Evolutionary conservation across 345 rosid species (phyloP).

Genomic region (Lumnitzera racemosa): DNA sequence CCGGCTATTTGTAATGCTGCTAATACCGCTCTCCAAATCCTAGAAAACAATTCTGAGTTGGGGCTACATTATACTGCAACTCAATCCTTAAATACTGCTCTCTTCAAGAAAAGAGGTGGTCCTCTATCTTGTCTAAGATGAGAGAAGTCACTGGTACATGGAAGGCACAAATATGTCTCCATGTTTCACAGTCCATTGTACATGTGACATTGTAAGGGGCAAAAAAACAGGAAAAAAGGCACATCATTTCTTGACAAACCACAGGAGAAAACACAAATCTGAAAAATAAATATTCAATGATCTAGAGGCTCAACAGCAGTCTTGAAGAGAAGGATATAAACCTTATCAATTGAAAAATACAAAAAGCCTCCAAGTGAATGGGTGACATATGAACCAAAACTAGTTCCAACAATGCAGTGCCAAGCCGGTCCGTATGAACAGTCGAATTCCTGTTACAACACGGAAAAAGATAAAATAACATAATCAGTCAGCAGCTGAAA

Average conservation of each 20-base stretch:
- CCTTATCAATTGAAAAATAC: constrained; percentile 86
- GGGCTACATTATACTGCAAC: no score
- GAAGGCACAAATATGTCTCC: no score
- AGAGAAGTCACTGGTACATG: no score
- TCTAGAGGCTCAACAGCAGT: constrained; percentile 89
- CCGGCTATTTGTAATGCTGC: no score
- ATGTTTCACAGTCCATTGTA: constrained; percentile 3
- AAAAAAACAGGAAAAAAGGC: neutral
- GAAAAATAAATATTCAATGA: constrained; percentile 20
- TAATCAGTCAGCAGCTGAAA: neutral
- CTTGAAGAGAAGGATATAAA: constrained; percentile 87
- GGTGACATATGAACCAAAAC: constrained; percentile 92
- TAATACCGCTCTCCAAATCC: no score
- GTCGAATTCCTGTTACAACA: constrained; percentile 63
- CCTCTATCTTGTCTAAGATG: no score
- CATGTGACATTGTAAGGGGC: neutral
- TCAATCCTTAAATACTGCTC: no score
- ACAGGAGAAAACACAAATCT: neutral
- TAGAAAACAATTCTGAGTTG: no score
- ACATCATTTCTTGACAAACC: neutral
- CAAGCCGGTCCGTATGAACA: constrained; percentile 87
- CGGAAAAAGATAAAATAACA: neutral
- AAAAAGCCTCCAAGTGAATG: constrained; percentile 92
- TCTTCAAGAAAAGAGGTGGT: no score
- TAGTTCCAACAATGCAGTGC: constrained; percentile 97